Base-by-base conservation (phyloP, 148 eudicot species). In the Rheum nobile region DNA sequence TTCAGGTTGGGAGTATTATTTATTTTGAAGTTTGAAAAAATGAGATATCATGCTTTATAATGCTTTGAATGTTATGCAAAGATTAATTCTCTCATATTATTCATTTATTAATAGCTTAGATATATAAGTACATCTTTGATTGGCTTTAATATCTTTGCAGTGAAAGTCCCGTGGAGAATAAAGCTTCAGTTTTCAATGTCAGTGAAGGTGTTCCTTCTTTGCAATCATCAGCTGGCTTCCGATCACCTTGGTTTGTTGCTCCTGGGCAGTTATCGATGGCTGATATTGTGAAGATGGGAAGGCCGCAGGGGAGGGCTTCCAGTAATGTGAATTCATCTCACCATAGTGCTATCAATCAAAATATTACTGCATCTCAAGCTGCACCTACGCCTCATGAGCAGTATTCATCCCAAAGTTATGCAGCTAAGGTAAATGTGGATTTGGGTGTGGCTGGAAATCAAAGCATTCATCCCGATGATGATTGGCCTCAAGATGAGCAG, bases 241-340 rank as follows among this genome's bases (percentile, higher is more conserved):
- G 89, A 67, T 74, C 91, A 82, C 72, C 86, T 32, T 91, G 97
- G 98, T 78, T 74, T 21, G 97, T 89, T 52, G 81, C 75, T 71
- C 84, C 93, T 75, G 96, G 93, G 73, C 97, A 91, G 83, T 80
- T 84, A 52, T 91, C 98, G 59, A 88, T 95, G 97, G 98, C 98
- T 80, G 98, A 95, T 75, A 85, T 95, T 79, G 98, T 95, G 75
- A 95, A 95, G 85, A 91, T 86, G 98, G 98, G 98, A 61, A 90
- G 90, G 78, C 89, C 90, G 26, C 89, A 88, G 29, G 86, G 78
- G 57, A 91, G 86, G 78, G 63, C 81, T 72, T 72, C 87, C 26
- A 85, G 72, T 84, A 78, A 75, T 67, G 42, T 76, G 19, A 82
- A 74, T 61, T 48, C 77, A 71, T 82, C 88, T 26, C 86, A 87